Percentiles rank a stretch among this genome's conserved stretches.
phyloP scores from a whole-genome alignment of 2,329 filamentous ascomycete species.

The Didymella glomerata region DNA sequence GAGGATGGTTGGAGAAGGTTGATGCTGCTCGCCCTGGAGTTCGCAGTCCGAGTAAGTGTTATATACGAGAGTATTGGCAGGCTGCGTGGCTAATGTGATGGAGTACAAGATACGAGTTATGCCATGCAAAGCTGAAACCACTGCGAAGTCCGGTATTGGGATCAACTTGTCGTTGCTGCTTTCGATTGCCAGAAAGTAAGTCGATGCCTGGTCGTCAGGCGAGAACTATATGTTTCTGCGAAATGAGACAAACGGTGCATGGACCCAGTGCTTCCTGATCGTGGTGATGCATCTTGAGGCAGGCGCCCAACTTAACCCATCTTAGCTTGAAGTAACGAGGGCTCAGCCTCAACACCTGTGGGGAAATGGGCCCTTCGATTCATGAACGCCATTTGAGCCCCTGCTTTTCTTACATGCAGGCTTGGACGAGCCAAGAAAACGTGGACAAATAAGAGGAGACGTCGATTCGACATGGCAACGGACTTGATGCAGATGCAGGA shows the following conservation, averaged over 20 bases:
- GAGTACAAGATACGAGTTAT: slow-evolving; percentile 26
- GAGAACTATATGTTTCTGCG: slow-evolving; percentile 36
- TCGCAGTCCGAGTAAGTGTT: slow-evolving; percentile 10
- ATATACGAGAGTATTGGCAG: slow-evolving; percentile 16
- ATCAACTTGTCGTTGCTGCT: slow-evolving; percentile 18
- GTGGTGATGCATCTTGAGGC: slow-evolving; percentile 28
- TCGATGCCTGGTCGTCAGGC: slow-evolving; percentile 28
- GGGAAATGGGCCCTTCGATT: slow-evolving; percentile 30
- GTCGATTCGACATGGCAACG: slow-evolving; percentile 17
- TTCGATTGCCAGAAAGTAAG: slow-evolving; percentile 13
- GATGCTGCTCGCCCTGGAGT: background rate
- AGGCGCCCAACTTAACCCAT: slow-evolving; percentile 37
- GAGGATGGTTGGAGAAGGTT: background rate
- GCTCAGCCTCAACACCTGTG: slow-evolving; percentile 44
- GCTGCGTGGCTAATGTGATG: slow-evolving; percentile 18
- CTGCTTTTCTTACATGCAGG: slow-evolving; percentile 17
- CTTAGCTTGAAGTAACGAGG: slow-evolving; percentile 25
- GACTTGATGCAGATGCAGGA: slow-evolving; percentile 18
- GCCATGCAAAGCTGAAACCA: slow-evolving; percentile 32
- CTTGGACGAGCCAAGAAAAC: slow-evolving; percentile 19
- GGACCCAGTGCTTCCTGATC: slow-evolving; percentile 26
- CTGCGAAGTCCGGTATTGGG: slow-evolving; percentile 18
- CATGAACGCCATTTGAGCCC: slow-evolving; percentile 28
- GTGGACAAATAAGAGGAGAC: slow-evolving; percentile 28
- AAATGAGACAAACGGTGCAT: slow-evolving; percentile 37